Percentiles rank a stretch among this genome's conserved stretches.
phyloP scores from a whole-genome alignment of 2,329 filamentous ascomycete genomes.

The Ophiostoma tasmaniense region DNA sequence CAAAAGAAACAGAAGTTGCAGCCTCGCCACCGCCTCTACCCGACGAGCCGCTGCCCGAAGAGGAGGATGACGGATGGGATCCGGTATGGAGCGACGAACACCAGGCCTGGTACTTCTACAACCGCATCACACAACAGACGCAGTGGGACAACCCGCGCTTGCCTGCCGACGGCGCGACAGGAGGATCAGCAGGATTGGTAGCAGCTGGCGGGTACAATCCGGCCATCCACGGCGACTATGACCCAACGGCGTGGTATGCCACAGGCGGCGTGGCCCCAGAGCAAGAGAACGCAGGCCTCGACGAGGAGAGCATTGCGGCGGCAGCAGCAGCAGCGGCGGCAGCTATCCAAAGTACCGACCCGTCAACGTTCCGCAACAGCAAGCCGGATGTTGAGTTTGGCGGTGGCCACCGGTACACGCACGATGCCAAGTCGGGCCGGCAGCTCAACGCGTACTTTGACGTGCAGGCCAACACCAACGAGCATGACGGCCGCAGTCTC shows the following conservation, averaged over 20 bases:
- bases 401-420: constrained; percentile 57
- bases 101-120: constrained; percentile 74
- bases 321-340: constrained; percentile 30
- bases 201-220: constrained; percentile 74
- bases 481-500: constrained; percentile 80
- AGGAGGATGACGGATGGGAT: constrained; percentile 61
- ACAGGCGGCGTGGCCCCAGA: constrained; percentile 34
- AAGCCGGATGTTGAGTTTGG: constrained; percentile 41
- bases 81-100: constrained; percentile 62
- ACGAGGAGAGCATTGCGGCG: constrained; percentile 20
- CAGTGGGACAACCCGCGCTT: constrained; percentile 84
- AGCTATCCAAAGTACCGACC: constrained; percentile 88
- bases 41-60: constrained; percentile 31
- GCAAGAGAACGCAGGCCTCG: constrained; percentile 22
- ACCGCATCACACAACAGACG: constrained; percentile 62
- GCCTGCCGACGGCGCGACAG: constrained; percentile 12
- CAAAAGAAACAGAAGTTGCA: neutral
- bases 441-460: constrained; percentile 96
- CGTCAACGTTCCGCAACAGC: constrained; percentile 65
- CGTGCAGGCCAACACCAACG: constrained; percentile 85
- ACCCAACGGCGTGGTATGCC: constrained; percentile 92
- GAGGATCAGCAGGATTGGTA: constrained; percentile 17
- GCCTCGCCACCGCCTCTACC: constrained; percentile 31
- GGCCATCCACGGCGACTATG: constrained; percentile 91
- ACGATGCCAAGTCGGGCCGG: constrained; percentile 76